Evolutionary conservation across 164 flowering plant species (phyloP), one percentile per base, ranked within the genome.

Genomic region (Houttuynia cordata): DNA sequence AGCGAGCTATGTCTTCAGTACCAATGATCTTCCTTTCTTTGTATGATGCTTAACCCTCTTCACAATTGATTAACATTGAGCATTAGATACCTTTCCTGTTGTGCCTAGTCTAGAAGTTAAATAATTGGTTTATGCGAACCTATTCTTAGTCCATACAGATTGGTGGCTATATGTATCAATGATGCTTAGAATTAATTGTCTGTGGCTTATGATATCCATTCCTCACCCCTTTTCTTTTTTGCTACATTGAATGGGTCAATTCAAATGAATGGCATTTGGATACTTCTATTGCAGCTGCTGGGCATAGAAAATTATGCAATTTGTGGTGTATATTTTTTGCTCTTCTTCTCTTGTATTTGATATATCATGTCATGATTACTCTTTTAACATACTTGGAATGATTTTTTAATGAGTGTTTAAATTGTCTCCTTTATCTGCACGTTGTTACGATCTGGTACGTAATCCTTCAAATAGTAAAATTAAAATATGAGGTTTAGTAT

Each of bases 181-280:
- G 13, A 10, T 45, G 49, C 49, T 45, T 45, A 14, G 13, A 45
- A 12, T 10, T 12, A 45, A 45, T 45, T 45, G 37, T 30, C n/a
- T n/a, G 37, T 30, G 37, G 6, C 6, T 30, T 30, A 6, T 30
- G 37, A 6, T 30, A 30, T 30, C 10, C 7, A 20, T n/a, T 52
- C 23, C 57, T 24, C 13, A 21, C 14, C 24, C 25, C 24, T 53
- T 21, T 61, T 57, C 39, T 47, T 5, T n/a, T n/a, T 47, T 40
- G 52, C 49, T 24, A 51, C 14, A 56, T 66, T 68, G 42, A 56
- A 59, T 69, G 89, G 97, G 97, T 92, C 62, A 93, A 90, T 71
- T 90, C 99, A 73, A 93, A 90, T 75, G 99, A 93, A 68, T 93
- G 99, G 97, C 97, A 93, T 76, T 80, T 93, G 84, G 99, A 93